Conservation (phyloP, 306 rosid genomes). For the Arachis stenosperma region DNA sequence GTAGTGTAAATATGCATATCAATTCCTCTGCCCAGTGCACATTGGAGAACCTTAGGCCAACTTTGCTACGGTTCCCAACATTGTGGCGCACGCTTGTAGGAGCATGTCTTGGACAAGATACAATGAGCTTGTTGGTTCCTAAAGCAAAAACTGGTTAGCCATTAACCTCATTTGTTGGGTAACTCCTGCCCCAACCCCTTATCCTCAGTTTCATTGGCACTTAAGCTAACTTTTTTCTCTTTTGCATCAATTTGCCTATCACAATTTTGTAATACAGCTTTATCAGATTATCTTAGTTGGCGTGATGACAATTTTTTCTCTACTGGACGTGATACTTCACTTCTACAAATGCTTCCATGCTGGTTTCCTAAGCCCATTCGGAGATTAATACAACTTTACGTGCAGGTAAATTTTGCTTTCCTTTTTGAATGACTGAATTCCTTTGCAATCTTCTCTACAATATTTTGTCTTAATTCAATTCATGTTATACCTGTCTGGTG, state of each 20-base stretch:
- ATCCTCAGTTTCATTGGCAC: conserved; percentile 30
- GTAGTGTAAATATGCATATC: conserved; percentile 76
- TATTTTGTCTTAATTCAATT: conserved; percentile 28
- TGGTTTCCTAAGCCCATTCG: conserved; percentile 91
- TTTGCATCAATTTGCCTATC: conserved; percentile 19
- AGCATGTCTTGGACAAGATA: conserved; percentile 81
- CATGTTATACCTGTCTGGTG: conserved; percentile 15
- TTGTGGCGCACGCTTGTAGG: conserved; percentile 81
- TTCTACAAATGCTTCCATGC: conserved; percentile 91
- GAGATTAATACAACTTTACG: conserved; percentile 85
- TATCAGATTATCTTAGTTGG: conserved; percentile 84
- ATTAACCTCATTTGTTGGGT: conserved; percentile 30
- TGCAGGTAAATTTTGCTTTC: conserved; percentile 68
- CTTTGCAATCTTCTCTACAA: conserved; percentile 29
- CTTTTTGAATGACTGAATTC: conserved; percentile 28
- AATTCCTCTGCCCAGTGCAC: conserved; percentile 92
- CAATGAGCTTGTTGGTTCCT: conserved; percentile 57
- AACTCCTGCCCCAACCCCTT: background rate
- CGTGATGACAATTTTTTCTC: conserved; percentile 84
- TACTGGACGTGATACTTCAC: conserved; percentile 88
- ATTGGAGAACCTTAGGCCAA: conserved; percentile 88
- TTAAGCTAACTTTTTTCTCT: conserved; percentile 28
- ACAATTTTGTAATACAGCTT: conserved; percentile 52
- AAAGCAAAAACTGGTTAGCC: conserved; percentile 78
- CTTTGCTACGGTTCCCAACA: conserved; percentile 81